Evolutionary conservation across 495 filamentous ascomycete genomes (phyloP), one percentile per base, ranked within the genome.

Genomic region (Annulohypoxylon stygium): DNA sequence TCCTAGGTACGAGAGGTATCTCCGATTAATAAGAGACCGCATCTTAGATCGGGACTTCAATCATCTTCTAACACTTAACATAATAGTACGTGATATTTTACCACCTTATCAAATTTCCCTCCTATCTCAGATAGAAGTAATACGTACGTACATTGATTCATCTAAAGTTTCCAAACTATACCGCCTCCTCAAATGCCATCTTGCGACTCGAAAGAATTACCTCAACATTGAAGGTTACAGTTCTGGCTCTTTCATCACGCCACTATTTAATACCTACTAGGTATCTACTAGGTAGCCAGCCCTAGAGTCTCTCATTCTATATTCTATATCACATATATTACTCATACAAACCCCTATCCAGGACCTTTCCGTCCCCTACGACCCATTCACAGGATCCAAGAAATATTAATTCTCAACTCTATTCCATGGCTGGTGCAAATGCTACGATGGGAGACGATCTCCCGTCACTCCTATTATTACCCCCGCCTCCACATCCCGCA

Each of bases 381-480:
- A n/a, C 53, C 5, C 10, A 8, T 48, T 30, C 16, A 4, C 5
- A 6, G 30, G 30, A 30, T 6, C 30, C 5, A 30, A 12, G 18
- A 10, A 10, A 16, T 39, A 25, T 7, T 12, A 16, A 33, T 45
- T 14, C 33, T 43, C 12, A 12, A 8, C 30, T 20, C 9, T 30
- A 26, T 36, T 33, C n/a, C 48, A 64, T 60, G 57, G 9, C 57
- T 8, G 10, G 33, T 41, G 41, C 30, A 25, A 58, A 20, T 39
- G 43, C 26, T 48, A 48, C 41, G 47, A 53, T 60, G 59, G 67
- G 59, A 55, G 60, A 65, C 41, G 20, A 53, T 75, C 72, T 71
- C 47, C 85, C 86, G 14, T 87, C 85, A 50, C 83, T 91, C 26
- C 80, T 90, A 4, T 82, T 91, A 14, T 84, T 91, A 62, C 87